These are phyloP conservation scores for Starmera dryadoides DNA, from an alignment of 805 yeast species.

Conservation along the genomic window DNA sequence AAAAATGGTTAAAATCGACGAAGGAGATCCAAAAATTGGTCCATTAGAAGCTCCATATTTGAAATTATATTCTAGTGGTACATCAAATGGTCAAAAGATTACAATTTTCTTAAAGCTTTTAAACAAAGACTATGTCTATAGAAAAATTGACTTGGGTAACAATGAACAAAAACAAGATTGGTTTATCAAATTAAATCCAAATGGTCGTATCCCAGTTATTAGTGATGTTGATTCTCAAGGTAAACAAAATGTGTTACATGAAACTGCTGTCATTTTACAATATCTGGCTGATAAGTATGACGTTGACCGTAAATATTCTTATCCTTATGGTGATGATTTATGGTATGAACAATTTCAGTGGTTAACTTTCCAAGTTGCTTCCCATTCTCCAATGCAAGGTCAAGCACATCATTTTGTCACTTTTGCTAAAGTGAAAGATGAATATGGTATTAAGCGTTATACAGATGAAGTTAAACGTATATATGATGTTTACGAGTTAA, in stretches of 20 bases:
- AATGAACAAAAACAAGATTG: conserved; percentile 45
- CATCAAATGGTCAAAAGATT: conserved; percentile 34
- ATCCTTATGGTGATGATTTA: conserved; percentile 25
- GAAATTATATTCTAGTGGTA: conserved; percentile 30
- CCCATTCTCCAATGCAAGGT: conserved; percentile 48
- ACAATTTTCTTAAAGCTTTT: conserved; percentile 26
- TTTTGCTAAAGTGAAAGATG: conserved; percentile 39
- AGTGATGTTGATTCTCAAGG: conserved; percentile 28
- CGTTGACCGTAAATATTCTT: conserved; percentile 32
- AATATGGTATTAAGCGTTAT: conserved; percentile 44
- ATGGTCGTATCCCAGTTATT: conserved; percentile 54
- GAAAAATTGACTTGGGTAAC: conserved; percentile 32
- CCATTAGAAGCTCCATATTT: conserved; percentile 28
- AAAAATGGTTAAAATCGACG: conserved; percentile 4
- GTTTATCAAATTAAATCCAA: conserved; percentile 47
- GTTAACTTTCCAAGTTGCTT: conserved; percentile 47
- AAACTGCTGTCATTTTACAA: conserved; percentile 51
- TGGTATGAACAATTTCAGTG: conserved; percentile 47
- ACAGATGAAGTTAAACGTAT: conserved; percentile 40
- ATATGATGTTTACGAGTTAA: conserved; percentile 42
- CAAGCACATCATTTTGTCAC: conserved; percentile 37
- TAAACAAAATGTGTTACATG: conserved; percentile 36
- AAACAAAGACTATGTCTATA: conserved; percentile 20
- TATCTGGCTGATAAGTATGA: conserved; percentile 55
- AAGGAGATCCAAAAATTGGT: conserved; percentile 9